Base-by-base conservation (phyloP, 768 basidiomycete species). In the Mycena epipterygia region DNA sequence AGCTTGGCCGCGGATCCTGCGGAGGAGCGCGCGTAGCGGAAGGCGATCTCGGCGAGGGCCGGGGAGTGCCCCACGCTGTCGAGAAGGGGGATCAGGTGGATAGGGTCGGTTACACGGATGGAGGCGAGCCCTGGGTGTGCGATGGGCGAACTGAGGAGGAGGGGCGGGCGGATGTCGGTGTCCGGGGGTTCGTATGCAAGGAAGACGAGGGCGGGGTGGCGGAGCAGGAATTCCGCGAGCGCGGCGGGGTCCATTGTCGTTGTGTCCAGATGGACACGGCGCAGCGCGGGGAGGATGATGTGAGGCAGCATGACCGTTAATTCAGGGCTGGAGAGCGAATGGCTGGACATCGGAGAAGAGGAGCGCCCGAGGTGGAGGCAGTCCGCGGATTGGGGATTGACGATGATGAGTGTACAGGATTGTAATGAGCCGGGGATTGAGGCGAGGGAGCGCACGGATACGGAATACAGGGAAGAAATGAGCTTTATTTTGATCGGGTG, bases 61-160 rank as follows among this genome's bases (percentile, higher is more conserved):
- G 66, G 66, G 1, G 57, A 67, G 4, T 16, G 16, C 5, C 57
- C 66, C 12, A 58, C 1, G 30, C 23, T n/a, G 66, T 67, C 57
- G 33, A 67, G 66, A 16, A 60, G 1, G 30, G 55, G 19, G 29
- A 42, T 23, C n/a, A 60, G 13, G 11, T 52, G 46, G 3, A 49
- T 14, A 14, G 35, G 66, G 39, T 67, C 29, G 23, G 29, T n/a
- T 2, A 52, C 39, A 30, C 5, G 6, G 19, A 67, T 48, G 57
- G 5, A 17, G 1, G 12, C 16, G 46, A 67, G 57, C 2, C 3
- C 35, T 5, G 57, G 66, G 30, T 49, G 57, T 1, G 46, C 0
- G n/a, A 52, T 52, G 0, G 56, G 44, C 1, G 23, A 21, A 16
- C 2, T 21, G 48, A 67, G 37, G 48, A 67, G 23, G 13, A 23